Evolutionary conservation across 2,329 filamentous ascomycete species (phyloP).

Genomic region (Fusarium ambrosium): DNA sequence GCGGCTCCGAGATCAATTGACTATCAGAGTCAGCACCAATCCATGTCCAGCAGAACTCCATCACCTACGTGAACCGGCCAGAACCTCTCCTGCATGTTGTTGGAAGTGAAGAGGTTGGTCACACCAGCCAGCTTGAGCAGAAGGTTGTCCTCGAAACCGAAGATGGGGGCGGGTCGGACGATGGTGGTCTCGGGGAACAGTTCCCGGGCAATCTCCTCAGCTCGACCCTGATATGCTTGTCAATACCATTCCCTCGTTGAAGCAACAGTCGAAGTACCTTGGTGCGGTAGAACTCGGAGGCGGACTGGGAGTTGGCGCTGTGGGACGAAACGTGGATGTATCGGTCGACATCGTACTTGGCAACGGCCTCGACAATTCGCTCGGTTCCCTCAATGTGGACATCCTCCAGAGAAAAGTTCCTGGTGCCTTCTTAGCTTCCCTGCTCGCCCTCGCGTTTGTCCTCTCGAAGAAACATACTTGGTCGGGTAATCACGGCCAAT

Average conservation of each 20-base stretch:
- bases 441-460: slow-evolving; percentile 3
- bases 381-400: slow-evolving; percentile 94
- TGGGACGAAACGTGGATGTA: slow-evolving; percentile 98
- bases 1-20: slow-evolving; percentile 91
- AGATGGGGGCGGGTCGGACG: slow-evolving; percentile 92
- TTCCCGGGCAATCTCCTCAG: slow-evolving; percentile 85
- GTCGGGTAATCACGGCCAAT: slow-evolving; percentile 95
- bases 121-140: slow-evolving; percentile 86
- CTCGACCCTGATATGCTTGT: slow-evolving; percentile 69
- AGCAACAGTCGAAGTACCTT: slow-evolving; percentile 70
- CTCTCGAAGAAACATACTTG: slow-evolving; percentile 70
- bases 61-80: slow-evolving; percentile 87
- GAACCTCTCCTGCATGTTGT: slow-evolving; percentile 93
- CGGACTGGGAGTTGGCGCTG: slow-evolving; percentile 84
- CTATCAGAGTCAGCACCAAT: slow-evolving; percentile 56
- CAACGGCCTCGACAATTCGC: slow-evolving; percentile 92
- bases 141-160: slow-evolving; percentile 94
- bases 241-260: slow-evolving; percentile 12
- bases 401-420: slow-evolving; percentile 93
- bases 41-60: neutral
- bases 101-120: slow-evolving; percentile 87
- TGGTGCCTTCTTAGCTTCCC: slow-evolving; percentile 55
- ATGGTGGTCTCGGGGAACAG: slow-evolving; percentile 98
- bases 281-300: slow-evolving; percentile 90
- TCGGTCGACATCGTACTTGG: slow-evolving; percentile 97